Evolutionary conservation across 805 yeast species (phyloP).

Genomic region (Henningerozyma blattae): DNA sequence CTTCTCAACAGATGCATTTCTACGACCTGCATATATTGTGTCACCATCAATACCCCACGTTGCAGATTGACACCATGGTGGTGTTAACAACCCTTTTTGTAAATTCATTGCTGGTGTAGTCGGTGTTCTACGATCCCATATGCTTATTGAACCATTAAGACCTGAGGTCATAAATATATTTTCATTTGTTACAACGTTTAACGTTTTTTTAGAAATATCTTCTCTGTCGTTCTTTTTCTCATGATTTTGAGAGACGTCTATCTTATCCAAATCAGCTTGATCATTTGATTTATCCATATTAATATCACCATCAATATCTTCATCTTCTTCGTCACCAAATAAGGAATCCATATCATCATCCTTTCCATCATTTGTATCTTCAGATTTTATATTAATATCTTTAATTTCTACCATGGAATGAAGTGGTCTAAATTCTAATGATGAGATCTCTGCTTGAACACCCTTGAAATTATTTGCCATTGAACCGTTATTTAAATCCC

Average conservation of each 20-base stretch:
- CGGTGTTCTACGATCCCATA: slow-evolving; percentile 68
- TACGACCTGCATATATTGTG: slow-evolving; percentile 67
- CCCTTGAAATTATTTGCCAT: slow-evolving; percentile 37
- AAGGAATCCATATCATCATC: slow-evolving; percentile 42
- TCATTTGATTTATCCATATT: slow-evolving; percentile 3
- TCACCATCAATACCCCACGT: slow-evolving; percentile 85
- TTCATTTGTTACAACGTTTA: slow-evolving; percentile 25
- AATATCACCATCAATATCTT: slow-evolving; percentile 8
- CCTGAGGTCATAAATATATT: slow-evolving; percentile 65
- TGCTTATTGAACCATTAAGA: slow-evolving; percentile 65
- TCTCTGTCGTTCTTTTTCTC: slow-evolving; percentile 2
- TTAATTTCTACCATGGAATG: slow-evolving; percentile 34
- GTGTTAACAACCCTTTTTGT: slow-evolving; percentile 49
- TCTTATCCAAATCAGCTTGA: slow-evolving; percentile 3
- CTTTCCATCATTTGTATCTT: slow-evolving; percentile 15
- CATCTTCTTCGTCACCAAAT: slow-evolving; percentile 44
- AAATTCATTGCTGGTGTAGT: slow-evolving; percentile 32
- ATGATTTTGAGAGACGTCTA: slow-evolving; percentile 1
- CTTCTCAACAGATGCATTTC: slow-evolving; percentile 81
- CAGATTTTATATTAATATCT: slow-evolving; percentile 10
- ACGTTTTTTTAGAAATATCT: slow-evolving; percentile 13
- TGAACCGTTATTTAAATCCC: slow-evolving; percentile 78
- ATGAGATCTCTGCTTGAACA: slow-evolving; percentile 68
- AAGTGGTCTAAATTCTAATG: slow-evolving; percentile 57
- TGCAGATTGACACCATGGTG: slow-evolving; percentile 91